These are phyloP conservation scores for Fragilaria radians DNA, from an alignment of 108 stramenopile species.

Conservation along the genomic window DNA sequence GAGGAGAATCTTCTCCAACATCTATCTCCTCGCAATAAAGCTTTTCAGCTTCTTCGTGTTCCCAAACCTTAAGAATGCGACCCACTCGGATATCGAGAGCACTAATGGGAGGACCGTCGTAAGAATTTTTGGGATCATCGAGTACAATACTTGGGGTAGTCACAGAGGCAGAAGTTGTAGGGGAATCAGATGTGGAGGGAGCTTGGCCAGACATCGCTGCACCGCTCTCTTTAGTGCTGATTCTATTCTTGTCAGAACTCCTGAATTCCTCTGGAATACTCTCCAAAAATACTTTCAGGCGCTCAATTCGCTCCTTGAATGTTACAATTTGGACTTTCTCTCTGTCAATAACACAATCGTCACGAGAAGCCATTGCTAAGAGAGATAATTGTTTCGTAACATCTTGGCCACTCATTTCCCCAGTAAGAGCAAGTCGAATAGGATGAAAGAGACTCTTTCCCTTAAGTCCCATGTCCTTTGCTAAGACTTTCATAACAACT, in stretches of 20 bases:
- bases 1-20: constrained; percentile 90
- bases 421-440: constrained; percentile 87
- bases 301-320: constrained; percentile 52
- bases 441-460: constrained; percentile 94
- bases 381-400: constrained; percentile 90
- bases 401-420: constrained; percentile 96
- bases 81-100: constrained; percentile 92
- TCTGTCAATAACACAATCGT: constrained; percentile 48
- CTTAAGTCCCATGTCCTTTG: constrained; percentile 79
- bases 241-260: constrained; percentile 21
- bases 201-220: constrained; percentile 9
- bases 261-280: constrained; percentile 76
- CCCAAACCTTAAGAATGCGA: constrained; percentile 85
- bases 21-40: constrained; percentile 98
- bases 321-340: constrained; percentile 52
- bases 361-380: constrained; percentile 53
- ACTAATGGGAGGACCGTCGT: constrained; percentile 81
- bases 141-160: constrained; percentile 12
- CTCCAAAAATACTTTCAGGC: constrained; percentile 60
- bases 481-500: constrained; percentile 74
- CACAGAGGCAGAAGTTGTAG: constrained; percentile 6
- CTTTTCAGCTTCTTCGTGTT: constrained; percentile 94
- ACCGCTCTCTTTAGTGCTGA: constrained; percentile 4
- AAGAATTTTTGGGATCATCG: constrained; percentile 59
- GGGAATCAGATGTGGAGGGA: constrained; percentile 2